These are phyloP conservation scores for Tolypocladium guangdongense DNA, from an alignment of 2,329 filamentous ascomycete genomes.

Conservation along the genomic window DNA sequence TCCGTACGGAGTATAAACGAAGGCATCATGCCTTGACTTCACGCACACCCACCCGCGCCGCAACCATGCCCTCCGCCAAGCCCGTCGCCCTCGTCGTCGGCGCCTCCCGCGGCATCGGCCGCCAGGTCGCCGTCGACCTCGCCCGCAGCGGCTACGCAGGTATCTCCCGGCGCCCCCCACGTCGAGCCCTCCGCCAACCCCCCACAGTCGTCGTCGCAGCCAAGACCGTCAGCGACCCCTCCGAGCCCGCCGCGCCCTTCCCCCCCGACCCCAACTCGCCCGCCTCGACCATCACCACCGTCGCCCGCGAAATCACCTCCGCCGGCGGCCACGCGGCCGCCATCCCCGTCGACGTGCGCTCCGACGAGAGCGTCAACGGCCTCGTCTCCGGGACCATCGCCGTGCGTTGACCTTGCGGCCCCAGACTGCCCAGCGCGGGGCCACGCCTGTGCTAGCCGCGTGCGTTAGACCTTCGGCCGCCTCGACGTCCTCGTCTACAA, in stretches of 20 bases:
- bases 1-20: too few species aligned
- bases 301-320: constrained; percentile 60
- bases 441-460: background rate
- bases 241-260: constrained; percentile 41
- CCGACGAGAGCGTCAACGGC: constrained; percentile 45
- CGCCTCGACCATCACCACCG: constrained; percentile 69
- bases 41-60: background rate
- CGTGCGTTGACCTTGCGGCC: constrained; percentile 4
- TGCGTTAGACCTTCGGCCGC: constrained; percentile 38
- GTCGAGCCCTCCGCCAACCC: too few species aligned
- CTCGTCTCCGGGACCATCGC: constrained; percentile 49
- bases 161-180: constrained; percentile 18
- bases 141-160: constrained; percentile 60
- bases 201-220: constrained; percentile 61
- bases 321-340: constrained; percentile 54
- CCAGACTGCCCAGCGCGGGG: too few species aligned
- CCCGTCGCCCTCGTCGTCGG: constrained; percentile 63
- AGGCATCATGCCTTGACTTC: too few species aligned
- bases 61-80: constrained; percentile 11
- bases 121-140: constrained; percentile 69
- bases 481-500: constrained; percentile 76
- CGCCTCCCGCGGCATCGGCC: constrained; percentile 69
- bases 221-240: constrained; percentile 59
- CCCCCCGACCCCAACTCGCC: constrained; percentile 68
- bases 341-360: constrained; percentile 59